Percentiles rank a stretch among this genome's conserved stretches.
Conservation (phyloP, 306 rosid species). For the Fragaria vesca region DNA sequence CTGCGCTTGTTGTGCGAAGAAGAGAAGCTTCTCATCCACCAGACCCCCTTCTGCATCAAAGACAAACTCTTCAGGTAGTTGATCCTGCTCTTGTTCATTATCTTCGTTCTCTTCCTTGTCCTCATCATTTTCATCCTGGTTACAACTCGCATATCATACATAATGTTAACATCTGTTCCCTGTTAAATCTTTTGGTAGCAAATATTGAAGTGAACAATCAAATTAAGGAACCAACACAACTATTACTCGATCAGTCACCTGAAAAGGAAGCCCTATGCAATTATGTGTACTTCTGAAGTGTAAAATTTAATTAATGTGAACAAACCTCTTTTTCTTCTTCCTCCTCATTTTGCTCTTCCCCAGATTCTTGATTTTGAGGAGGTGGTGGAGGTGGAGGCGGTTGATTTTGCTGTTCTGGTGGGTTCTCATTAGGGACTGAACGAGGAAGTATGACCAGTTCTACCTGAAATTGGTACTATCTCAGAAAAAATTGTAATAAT, state of each 20-base stretch:
- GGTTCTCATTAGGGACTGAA: slow-evolving; percentile 67
- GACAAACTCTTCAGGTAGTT: slow-evolving; percentile 90
- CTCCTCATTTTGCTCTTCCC: slow-evolving; percentile 78
- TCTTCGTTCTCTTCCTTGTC: slow-evolving; percentile 65
- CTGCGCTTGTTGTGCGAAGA: slow-evolving; percentile 98
- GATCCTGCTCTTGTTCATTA: slow-evolving; percentile 75
- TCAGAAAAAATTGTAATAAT: slow-evolving; percentile 6
- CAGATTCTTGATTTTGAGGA: slow-evolving; percentile 92
- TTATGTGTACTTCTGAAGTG: not conserved
- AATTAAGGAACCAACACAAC: not conserved
- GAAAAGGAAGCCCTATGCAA: not conserved
- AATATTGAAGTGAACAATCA: not conserved
- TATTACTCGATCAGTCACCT: slow-evolving; percentile 8
- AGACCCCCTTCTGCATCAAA: slow-evolving; percentile 98
- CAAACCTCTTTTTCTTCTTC: slow-evolving; percentile 72
- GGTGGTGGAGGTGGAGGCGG: slow-evolving; percentile 97
- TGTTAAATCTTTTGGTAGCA: slow-evolving; percentile 11
- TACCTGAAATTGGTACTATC: slow-evolving; percentile 56
- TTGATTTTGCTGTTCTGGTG: slow-evolving; percentile 93
- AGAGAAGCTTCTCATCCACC: slow-evolving; percentile 96
- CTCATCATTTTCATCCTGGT: slow-evolving; percentile 61
- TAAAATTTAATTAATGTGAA: slow-evolving; percentile 18
- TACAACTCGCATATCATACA: slow-evolving; percentile 7
- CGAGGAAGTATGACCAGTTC: slow-evolving; percentile 95
- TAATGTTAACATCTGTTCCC: slow-evolving; percentile 25